Percentiles rank a stretch among this genome's conserved stretches.
Evolutionary conservation across 805 yeast genomes (phyloP).

Genomic region (Hanseniaspora valbyensis): DNA sequence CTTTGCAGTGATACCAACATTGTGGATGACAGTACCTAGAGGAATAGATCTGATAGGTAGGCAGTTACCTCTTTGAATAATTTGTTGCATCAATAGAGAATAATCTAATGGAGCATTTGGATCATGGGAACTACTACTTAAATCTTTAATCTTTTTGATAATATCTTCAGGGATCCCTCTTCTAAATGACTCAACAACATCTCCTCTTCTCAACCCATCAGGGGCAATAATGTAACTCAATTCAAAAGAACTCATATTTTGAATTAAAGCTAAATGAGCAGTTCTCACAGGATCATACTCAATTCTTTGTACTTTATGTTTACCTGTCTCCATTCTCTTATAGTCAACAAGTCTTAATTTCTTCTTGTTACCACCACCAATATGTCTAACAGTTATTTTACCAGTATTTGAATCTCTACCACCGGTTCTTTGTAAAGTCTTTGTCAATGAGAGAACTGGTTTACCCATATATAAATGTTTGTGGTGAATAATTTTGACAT

Average conservation of each 20-base stretch:
- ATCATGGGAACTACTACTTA: conserved; percentile 86
- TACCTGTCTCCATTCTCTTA: conserved; percentile 54
- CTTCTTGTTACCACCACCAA: conserved; percentile 94
- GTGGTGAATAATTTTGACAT: conserved; percentile 34
- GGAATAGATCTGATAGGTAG: conserved; percentile 87
- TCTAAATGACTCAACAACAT: conserved; percentile 78
- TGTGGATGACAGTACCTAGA: conserved; percentile 83
- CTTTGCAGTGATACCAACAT: conserved; percentile 62
- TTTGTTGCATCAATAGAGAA: conserved; percentile 74
- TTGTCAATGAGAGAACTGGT: conserved; percentile 67
- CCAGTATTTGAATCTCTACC: conserved; percentile 82
- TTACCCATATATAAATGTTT: conserved; percentile 78
- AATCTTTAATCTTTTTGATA: conserved; percentile 33
- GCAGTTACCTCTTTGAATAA: conserved; percentile 89
- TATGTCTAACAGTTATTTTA: conserved; percentile 78
- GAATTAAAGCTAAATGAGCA: conserved; percentile 79
- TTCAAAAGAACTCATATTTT: conserved; percentile 50
- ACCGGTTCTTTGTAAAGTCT: conserved; percentile 56
- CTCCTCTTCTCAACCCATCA: conserved; percentile 89
- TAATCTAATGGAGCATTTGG: conserved; percentile 32
- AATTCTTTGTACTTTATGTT: conserved; percentile 69
- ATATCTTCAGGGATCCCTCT: conserved; percentile 72
- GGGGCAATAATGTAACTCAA: conserved; percentile 78
- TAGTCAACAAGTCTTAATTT: conserved; percentile 77
- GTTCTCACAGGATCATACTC: conserved; percentile 95